Conservation (phyloP, 129 eudicot genomes). For the Centrapalus pauciflorus region DNA sequence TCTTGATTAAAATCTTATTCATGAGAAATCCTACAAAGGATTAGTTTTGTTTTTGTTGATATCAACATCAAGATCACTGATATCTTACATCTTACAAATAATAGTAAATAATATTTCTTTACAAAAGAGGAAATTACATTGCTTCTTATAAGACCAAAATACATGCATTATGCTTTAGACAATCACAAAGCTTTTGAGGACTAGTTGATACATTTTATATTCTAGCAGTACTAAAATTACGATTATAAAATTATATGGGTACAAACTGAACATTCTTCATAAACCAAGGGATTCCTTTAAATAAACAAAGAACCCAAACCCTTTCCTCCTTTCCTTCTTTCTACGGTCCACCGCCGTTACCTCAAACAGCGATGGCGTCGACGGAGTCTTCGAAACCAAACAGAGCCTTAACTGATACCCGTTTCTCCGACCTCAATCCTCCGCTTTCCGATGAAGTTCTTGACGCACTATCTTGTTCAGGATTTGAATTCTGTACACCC, state of each 20-base stretch:
- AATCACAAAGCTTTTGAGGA: no score
- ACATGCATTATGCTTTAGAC: no score
- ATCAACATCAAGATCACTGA: no score
- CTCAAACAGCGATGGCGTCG: slow-evolving; percentile 24
- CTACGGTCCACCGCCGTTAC: slow-evolving; percentile 12
- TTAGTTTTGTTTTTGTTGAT: no score
- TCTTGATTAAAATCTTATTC: no score
- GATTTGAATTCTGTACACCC: slow-evolving; percentile 85
- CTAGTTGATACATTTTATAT: background rate
- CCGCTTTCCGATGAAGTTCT: slow-evolving; percentile 64
- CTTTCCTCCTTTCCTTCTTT: background rate
- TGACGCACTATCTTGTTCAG: slow-evolving; percentile 41
- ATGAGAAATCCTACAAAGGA: no score
- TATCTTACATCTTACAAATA: no score
- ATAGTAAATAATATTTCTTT: no score
- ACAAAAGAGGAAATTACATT: no score
- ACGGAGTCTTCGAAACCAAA: slow-evolving; percentile 43
- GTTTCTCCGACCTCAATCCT: slow-evolving; percentile 83
- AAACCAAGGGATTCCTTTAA: background rate
- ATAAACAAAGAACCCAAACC: slow-evolving; percentile 7
- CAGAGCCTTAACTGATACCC: slow-evolving; percentile 68
- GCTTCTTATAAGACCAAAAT: no score
- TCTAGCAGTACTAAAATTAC: background rate
- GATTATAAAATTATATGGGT: background rate
- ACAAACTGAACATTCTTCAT: background rate